Evolutionary conservation across 306 rosid genomes (phyloP), one percentile per base, ranked within the genome.

Genomic region (Quercus robur): DNA sequence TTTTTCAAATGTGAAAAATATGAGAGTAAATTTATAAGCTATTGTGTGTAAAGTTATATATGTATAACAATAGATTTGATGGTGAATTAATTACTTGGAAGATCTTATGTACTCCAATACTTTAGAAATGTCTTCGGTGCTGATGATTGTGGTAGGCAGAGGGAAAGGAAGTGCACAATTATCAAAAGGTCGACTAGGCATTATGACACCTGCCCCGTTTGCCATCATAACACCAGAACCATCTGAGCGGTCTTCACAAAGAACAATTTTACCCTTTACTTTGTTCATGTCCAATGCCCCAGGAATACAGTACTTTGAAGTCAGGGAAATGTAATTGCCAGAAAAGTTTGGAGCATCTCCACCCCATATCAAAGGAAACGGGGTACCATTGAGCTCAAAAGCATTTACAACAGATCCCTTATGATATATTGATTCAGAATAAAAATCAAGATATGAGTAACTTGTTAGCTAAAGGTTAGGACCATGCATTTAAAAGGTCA

Each of bases 281-380:
- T 56, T 75, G 17, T 66, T 2, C 20, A 79, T 51, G 70, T 82
- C 77, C 76, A 81, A 49, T 9, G 4, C 38, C 3, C 35, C n/a
- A 63, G 10, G 23, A 11, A 21, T 10, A 52, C 81, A 81, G 8
- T 14, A 21, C 30, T 12, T 79, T 41, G 78, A 64, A 20, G 4
- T 2, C 6, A 21, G 10, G 0, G 86, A 20, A 49, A 9, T 5
- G 11, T 23, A 25, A 56, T 79, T 59, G 56, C 41, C 80, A 5
- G 80, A 79, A 35, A 21, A 31, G 25, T 84, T 80, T 73, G 80
- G 15, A 57, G 82, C 84, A 68, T 81, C 85, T 77, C 82, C 85
- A 23, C 72, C 82, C 83, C 87, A 74, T 4, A 77, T 70, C 75
- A 84, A 74, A 2, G 74, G 82, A 56, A 66, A 73, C 5, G 15